A percentile compares a stretch with the other conserved stretches of the same genome.
phyloP scores from a whole-genome alignment of 148 eudicot species.

The Amaranthus cruentus region DNA sequence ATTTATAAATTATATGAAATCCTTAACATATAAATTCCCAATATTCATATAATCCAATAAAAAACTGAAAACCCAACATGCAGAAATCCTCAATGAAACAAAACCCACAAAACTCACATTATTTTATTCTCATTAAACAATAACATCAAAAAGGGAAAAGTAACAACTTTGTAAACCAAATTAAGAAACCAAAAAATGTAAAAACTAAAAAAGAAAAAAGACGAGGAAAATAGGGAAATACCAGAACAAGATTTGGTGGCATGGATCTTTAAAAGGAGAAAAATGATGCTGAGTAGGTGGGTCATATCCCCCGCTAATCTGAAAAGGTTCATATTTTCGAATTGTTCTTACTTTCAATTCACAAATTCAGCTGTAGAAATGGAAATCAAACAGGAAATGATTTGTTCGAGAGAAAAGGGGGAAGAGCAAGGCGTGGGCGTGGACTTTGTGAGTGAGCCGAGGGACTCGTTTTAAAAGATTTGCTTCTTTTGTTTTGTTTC shows the following conservation, averaged over 20 bases:
- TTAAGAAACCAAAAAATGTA: not conserved
- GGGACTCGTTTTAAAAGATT: too few species aligned
- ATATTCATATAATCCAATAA: not conserved
- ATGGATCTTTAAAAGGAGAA: slow-evolving; percentile 49
- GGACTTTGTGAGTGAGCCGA: too few species aligned
- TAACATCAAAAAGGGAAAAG: not conserved
- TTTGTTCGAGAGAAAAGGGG: too few species aligned
- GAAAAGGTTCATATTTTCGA: slow-evolving; percentile 36
- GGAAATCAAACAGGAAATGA: too few species aligned
- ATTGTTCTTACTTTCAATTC: not conserved
- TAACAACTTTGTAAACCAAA: not conserved
- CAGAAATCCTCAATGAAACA: not conserved
- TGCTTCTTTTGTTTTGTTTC: too few species aligned
- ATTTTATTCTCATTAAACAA: not conserved
- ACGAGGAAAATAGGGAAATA: slow-evolving; percentile 1
- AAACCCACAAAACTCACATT: not conserved
- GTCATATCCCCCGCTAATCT: slow-evolving; percentile 59
- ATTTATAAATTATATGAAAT: not conserved
- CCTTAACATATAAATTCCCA: not conserved
- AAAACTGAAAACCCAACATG: not conserved
- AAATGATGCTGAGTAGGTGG: slow-evolving; percentile 49
- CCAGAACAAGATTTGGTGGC: slow-evolving; percentile 53
- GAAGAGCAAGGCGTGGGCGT: too few species aligned
- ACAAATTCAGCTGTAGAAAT: too few species aligned
- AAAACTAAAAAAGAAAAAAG: not conserved